Evolutionary conservation across 2,329 filamentous ascomycete species (phyloP).

Genomic region (Colletotrichum eleusines): DNA sequence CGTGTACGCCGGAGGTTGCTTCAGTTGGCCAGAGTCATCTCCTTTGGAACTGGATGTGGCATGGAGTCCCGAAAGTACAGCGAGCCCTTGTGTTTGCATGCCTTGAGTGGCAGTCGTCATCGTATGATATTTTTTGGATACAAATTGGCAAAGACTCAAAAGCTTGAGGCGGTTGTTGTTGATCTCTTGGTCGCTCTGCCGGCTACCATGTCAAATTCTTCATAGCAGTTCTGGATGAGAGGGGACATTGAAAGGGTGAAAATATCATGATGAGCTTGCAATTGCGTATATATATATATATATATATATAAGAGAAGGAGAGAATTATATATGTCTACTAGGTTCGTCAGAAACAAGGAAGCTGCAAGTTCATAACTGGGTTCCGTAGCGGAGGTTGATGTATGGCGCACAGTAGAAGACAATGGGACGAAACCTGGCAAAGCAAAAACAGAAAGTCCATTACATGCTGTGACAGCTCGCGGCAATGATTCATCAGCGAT

Average conservation of each 20-base stretch:
- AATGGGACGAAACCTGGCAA: neutral
- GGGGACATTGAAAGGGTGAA: too few species aligned
- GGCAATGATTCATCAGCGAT: slow-evolving; percentile 6
- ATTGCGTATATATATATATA: neutral
- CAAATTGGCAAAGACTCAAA: too few species aligned
- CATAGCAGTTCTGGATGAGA: neutral
- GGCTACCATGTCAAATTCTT: neutral
- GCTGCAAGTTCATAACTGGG: neutral
- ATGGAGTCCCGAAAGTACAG: neutral
- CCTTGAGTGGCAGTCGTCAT: slow-evolving; percentile 11
- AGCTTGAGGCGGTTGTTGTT: neutral
- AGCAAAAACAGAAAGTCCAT: neutral
- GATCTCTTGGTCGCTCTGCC: neutral
- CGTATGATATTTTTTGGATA: neutral
- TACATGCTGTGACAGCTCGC: neutral
- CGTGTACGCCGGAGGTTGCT: slow-evolving; percentile 42
- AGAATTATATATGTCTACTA: neutral
- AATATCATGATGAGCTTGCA: neutral
- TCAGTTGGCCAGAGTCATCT: neutral
- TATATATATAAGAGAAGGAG: neutral
- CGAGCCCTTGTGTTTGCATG: neutral
- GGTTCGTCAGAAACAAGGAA: neutral
- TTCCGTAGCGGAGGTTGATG: neutral
- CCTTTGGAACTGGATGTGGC: slow-evolving; percentile 20
- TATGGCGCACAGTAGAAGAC: neutral